A percentile compares a stretch with the other conserved stretches of the same genome.
Conservation (phyloP, 768 basidiomycete species). For the Calocera viscosa region DNA sequence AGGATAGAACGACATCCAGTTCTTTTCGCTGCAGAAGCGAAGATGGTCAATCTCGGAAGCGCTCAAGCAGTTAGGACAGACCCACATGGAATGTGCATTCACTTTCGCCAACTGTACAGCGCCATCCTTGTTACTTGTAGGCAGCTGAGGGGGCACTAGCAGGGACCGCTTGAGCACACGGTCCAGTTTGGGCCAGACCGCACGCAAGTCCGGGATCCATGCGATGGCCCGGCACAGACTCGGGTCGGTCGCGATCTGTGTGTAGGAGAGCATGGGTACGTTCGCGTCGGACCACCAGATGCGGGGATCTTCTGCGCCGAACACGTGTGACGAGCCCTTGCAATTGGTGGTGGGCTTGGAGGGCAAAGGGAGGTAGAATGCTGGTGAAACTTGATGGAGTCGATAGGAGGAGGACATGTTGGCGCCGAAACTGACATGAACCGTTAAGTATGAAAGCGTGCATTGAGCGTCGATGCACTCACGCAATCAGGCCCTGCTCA, state of each 20-base stretch:
- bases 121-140: not conserved
- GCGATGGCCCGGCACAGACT: not conserved
- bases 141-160: not conserved
- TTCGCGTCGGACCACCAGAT: not conserved
- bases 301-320: not conserved
- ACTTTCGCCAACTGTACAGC: not conserved
- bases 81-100: not conserved
- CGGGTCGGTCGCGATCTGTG: not conserved
- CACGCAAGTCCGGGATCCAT: not conserved
- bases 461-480: not conserved
- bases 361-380: not conserved
- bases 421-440: not conserved
- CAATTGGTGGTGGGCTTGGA: not conserved
- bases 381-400: not conserved
- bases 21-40: not conserved
- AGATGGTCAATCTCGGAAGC: not conserved
- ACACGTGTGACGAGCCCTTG: not conserved
- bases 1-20: not conserved
- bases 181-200: not conserved
- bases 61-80: not conserved
- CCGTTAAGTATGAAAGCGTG: not conserved
- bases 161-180: not conserved
- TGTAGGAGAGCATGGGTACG: not conserved
- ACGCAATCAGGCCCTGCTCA: conserved; percentile 1
- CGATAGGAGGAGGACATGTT: not conserved